phyloP scores from a whole-genome alignment of 2,329 filamentous ascomycete genomes.

The Eutypella sp. region DNA sequence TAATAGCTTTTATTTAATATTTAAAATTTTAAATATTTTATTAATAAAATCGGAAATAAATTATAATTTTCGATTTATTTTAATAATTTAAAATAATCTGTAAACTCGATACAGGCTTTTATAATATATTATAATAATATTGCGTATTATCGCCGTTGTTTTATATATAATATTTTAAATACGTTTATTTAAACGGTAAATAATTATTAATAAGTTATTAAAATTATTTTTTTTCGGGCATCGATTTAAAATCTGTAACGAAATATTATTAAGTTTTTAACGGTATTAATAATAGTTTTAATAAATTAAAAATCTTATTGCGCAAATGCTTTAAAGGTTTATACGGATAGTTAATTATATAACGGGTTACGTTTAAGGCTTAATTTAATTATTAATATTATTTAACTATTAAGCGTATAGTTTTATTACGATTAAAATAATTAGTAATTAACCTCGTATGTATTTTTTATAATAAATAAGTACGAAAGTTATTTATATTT shows the following conservation, averaged over 20 bases:
- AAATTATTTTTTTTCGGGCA: background rate
- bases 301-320: background rate
- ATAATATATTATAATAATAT: background rate
- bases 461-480: background rate
- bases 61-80: background rate
- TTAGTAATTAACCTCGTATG: background rate
- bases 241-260: background rate
- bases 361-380: background rate
- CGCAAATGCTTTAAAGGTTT: background rate
- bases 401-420: background rate
- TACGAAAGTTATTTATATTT: background rate
- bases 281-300: background rate
- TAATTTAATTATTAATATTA: background rate
- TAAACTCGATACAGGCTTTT: background rate
- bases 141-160: background rate
- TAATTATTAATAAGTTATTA: background rate
- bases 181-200: background rate
- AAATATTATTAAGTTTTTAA: background rate
- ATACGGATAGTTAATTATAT: background rate
- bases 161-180: background rate
- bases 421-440: background rate
- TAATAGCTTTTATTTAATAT: background rate
- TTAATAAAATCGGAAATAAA: background rate
- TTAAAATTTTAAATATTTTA: background rate
- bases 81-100: background rate